Conservation (phyloP, 805 yeast genomes). For the Pichia rugopelliculosa region DNA sequence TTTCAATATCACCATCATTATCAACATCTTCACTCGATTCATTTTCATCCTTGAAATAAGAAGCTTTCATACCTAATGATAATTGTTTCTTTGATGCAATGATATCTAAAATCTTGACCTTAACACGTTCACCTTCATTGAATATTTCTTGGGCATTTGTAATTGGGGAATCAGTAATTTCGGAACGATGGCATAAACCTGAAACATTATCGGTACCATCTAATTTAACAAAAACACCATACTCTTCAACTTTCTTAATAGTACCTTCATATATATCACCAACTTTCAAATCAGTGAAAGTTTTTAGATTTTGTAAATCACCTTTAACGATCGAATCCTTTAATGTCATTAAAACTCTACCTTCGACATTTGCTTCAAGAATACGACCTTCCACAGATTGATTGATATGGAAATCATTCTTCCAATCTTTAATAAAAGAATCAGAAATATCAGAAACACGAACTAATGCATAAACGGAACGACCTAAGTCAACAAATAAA, state of each 20-base stretch:
- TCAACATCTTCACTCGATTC: slow-evolving; percentile 8
- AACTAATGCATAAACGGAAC: slow-evolving; percentile 67
- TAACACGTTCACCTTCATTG: slow-evolving; percentile 85
- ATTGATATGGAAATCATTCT: slow-evolving; percentile 58
- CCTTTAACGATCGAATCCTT: slow-evolving; percentile 79
- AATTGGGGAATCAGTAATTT: slow-evolving; percentile 65
- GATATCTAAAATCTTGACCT: slow-evolving; percentile 66
- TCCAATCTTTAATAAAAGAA: slow-evolving; percentile 80
- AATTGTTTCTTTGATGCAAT: slow-evolving; percentile 63
- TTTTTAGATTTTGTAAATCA: slow-evolving; percentile 47
- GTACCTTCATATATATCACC: slow-evolving; percentile 74
- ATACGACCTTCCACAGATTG: slow-evolving; percentile 75
- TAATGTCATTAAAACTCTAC: slow-evolving; percentile 66
- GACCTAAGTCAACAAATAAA: slow-evolving; percentile 68
- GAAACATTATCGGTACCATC: slow-evolving; percentile 67
- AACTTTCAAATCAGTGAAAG: slow-evolving; percentile 57
- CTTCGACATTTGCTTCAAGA: slow-evolving; percentile 50
- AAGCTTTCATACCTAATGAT: slow-evolving; percentile 91
- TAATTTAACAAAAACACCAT: slow-evolving; percentile 83
- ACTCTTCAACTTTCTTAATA: slow-evolving; percentile 70
- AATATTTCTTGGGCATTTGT: slow-evolving; percentile 59
- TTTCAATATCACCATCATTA: slow-evolving; percentile 26
- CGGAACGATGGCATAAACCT: slow-evolving; percentile 83
- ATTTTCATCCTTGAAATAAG: slow-evolving; percentile 47
- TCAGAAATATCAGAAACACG: slow-evolving; percentile 79